Base-by-base conservation (phyloP, 169 alveolate species). In the Plasmodium gaboni region DNA sequence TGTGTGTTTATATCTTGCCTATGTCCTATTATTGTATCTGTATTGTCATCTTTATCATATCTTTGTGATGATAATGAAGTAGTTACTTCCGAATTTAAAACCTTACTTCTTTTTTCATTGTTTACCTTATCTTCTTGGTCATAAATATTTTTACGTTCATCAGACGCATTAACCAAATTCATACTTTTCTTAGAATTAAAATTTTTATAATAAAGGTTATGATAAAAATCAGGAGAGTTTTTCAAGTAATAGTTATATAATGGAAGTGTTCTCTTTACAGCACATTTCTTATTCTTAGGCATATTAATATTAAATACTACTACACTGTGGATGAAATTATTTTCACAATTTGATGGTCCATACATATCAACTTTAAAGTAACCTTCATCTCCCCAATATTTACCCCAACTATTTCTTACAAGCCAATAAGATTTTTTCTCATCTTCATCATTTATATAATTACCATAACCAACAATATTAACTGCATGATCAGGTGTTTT, bases 401-500 rank as follows among this genome's bases (percentile, higher is more conserved):
- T 70, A 6, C 92, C 92, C 92, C 92, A 85, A 28, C 92, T 85
- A 32, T 85, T 85, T 69, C 87, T 69, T 5, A 85, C 17, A 22
- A 85, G 5, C 92, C 92, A 85, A 44, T 85, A 85, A 28, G 91
- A 60, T 44, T 88, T 74, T 51, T 72, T 83, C 19, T 72, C 80
- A 12, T 71, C 92, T 2, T 57, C 9, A 4, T 6, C 12, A 68
- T 86, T 55, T 22, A 86, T 64, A 55, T 91, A 91, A 28, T 63
- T 72, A 42, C 94, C 94, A 85, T 85, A 91, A 1, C 94, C 94
- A 15, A 91, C 69, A 42, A 85, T 69, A n/a, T 32, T 73, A 17
- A 74, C 88, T 32, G 92, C 92, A 73, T 85, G 94, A 24, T 74
- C 92, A 17, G 86, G 73, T 19, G 51, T 63, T 1, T 73, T 28